A percentile compares a stretch with the other conserved stretches of the same genome.
Conservation (phyloP, 768 basidiomycete species). For the Rhizopogon vinicolor region DNA sequence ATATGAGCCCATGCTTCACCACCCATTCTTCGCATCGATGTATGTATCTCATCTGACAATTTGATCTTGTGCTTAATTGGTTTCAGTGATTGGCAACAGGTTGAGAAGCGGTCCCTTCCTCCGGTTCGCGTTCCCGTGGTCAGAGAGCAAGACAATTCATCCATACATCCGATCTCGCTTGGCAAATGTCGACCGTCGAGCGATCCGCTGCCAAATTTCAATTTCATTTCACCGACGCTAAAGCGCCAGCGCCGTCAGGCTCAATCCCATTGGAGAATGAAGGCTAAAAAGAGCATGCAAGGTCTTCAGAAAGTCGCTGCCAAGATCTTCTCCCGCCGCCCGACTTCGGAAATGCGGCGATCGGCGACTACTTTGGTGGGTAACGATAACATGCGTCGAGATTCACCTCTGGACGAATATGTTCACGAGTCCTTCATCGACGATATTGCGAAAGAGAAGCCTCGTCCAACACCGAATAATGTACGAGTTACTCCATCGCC, state of each 20-base stretch:
- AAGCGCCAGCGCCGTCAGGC: neutral
- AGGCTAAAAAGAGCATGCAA: neutral
- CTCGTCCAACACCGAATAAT: neutral
- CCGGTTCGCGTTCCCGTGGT: neutral
- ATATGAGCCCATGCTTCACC: conserved; percentile 6
- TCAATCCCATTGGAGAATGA: neutral
- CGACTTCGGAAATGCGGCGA: neutral
- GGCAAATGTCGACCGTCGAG: neutral
- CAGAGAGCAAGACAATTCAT: neutral
- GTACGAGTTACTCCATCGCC: neutral
- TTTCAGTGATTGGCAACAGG: conserved; percentile 4
- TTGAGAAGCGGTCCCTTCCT: neutral
- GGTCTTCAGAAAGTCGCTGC: neutral
- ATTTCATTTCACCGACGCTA: neutral
- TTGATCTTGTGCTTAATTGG: neutral
- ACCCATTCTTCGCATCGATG: conserved; percentile 6
- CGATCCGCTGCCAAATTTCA: conserved; percentile 6
- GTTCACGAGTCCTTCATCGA: neutral
- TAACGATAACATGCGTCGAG: neutral
- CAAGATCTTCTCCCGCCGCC: neutral
- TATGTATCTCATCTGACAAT: neutral
- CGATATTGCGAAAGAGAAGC: neutral
- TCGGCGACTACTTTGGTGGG: neutral
- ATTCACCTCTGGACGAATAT: neutral
- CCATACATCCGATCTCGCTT: neutral